Conservation (phyloP, 2,329 filamentous ascomycete species). For the Venturia nashicola region DNA sequence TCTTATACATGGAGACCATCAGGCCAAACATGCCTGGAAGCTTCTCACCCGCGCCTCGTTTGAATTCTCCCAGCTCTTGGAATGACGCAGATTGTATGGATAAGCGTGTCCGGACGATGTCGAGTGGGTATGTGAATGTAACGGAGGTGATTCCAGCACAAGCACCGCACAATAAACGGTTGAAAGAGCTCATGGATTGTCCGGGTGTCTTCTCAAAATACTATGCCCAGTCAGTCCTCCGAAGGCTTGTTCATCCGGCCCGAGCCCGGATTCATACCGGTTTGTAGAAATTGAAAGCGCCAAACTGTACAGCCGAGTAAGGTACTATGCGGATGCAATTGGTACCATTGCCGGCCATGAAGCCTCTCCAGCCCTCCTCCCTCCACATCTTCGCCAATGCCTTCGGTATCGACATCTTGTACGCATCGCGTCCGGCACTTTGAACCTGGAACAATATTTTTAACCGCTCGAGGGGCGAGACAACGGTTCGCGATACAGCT, state of each 20-base stretch:
- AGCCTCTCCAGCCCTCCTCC: constrained; percentile 92
- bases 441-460: constrained; percentile 98
- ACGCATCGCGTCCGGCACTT: constrained; percentile 78
- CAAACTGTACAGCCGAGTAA: constrained; percentile 96
- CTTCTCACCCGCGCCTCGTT: constrained; percentile 37
- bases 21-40: constrained; percentile 90
- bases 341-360: constrained; percentile 95
- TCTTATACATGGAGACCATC: constrained; percentile 73
- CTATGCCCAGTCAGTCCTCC: constrained; percentile 21
- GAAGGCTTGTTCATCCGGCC: neutral
- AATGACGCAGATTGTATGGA: constrained; percentile 98
- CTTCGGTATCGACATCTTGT: constrained; percentile 82
- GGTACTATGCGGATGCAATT: constrained; percentile 98
- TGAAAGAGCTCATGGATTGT: constrained; percentile 57
- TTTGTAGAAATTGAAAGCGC: constrained; percentile 96
- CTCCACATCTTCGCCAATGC: constrained; percentile 90
- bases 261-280: constrained; percentile 39
- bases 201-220: constrained; percentile 69
- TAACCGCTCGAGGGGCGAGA: constrained; percentile 86
- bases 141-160: constrained; percentile 92
- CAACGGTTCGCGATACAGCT: constrained; percentile 93
- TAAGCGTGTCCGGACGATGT: constrained; percentile 89
- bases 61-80: constrained; percentile 45
- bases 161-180: constrained; percentile 79
- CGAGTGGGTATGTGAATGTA: constrained; percentile 86